phyloP scores from a whole-genome alignment of 2,329 filamentous ascomycete species.

The Rosellinia necatrix region DNA sequence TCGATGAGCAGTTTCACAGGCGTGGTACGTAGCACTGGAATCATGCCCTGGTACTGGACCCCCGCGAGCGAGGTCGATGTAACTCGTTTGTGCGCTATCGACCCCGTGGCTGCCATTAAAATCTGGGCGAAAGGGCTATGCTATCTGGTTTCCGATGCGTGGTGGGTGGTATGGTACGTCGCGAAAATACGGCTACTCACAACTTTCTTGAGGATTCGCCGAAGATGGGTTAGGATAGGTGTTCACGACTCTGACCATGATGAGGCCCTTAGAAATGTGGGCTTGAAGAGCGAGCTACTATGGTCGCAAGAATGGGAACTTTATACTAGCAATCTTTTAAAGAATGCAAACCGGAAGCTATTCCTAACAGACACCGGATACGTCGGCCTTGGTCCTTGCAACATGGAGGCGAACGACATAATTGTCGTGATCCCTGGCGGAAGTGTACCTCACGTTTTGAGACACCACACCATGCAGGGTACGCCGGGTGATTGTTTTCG shows the following conservation, averaged over 20 bases:
- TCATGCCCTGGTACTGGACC: constrained; percentile 26
- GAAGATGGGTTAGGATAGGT: neutral
- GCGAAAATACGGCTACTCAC: constrained; percentile 1
- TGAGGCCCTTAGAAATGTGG: neutral
- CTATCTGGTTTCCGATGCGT: constrained; percentile 6
- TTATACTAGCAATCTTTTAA: constrained; percentile 23
- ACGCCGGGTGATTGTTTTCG: neutral
- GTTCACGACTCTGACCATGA: neutral
- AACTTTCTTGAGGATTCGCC: neutral
- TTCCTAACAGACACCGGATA: constrained; percentile 39
- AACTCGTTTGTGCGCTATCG: constrained; percentile 20
- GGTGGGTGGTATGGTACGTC: neutral
- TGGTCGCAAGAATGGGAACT: constrained; percentile 8
- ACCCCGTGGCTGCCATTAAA: constrained; percentile 17
- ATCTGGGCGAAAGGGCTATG: constrained; percentile 6
- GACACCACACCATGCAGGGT: neutral
- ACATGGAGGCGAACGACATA: constrained; percentile 33
- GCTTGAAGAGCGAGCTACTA: constrained; percentile 4
- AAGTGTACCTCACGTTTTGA: constrained; percentile 38
- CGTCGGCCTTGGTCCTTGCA: constrained; percentile 38
- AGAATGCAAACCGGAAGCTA: constrained; percentile 26
- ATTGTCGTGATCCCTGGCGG: constrained; percentile 39
- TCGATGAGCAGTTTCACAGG: constrained; percentile 15
- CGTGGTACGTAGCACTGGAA: constrained; percentile 18
- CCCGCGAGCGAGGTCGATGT: constrained; percentile 23